Evolutionary conservation across 2,329 filamentous ascomycete species (phyloP).

Genomic region (Mycosphaerella sp.): DNA sequence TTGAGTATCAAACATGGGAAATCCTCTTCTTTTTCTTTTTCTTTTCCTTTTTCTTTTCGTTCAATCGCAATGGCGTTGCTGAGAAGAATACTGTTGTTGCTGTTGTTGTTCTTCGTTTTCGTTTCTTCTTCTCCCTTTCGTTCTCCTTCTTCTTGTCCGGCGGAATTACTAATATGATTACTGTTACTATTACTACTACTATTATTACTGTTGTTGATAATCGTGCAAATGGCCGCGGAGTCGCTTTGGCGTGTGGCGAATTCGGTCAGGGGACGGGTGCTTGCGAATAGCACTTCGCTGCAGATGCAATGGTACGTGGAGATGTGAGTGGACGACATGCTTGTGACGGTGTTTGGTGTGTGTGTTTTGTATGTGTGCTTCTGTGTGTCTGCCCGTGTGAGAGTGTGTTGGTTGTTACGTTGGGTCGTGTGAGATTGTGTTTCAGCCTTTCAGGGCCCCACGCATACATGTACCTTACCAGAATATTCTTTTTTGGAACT

Average conservation of each 20-base stretch:
- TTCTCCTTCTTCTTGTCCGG: too few species aligned
- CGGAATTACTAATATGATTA: too few species aligned
- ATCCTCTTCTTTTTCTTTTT: slow-evolving; percentile 7
- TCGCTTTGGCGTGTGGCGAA: slow-evolving; percentile 52
- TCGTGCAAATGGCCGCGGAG: slow-evolving; percentile 51
- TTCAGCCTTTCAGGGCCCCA: too few species aligned
- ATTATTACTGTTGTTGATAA: slow-evolving; percentile 25
- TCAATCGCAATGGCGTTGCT: slow-evolving; percentile 9
- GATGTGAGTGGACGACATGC: not conserved
- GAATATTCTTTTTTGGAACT: too few species aligned
- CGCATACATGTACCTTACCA: too few species aligned
- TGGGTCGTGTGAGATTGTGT: too few species aligned
- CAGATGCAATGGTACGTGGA: slow-evolving; percentile 59
- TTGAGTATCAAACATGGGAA: slow-evolving; percentile 20
- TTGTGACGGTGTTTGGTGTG: not conserved
- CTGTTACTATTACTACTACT: too few species aligned
- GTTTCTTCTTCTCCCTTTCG: too few species aligned
- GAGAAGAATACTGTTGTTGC: slow-evolving; percentile 1
- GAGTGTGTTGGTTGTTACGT: too few species aligned
- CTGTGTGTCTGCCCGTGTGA: too few species aligned
- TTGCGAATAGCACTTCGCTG: slow-evolving; percentile 57
- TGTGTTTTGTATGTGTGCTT: not conserved
- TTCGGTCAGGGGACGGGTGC: slow-evolving; percentile 43
- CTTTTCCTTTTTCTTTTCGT: too few species aligned
- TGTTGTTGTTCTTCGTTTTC: too few species aligned